phyloP scores from a whole-genome alignment of 768 basidiomycete species.

The Hortiboletus flavorubellus region DNA sequence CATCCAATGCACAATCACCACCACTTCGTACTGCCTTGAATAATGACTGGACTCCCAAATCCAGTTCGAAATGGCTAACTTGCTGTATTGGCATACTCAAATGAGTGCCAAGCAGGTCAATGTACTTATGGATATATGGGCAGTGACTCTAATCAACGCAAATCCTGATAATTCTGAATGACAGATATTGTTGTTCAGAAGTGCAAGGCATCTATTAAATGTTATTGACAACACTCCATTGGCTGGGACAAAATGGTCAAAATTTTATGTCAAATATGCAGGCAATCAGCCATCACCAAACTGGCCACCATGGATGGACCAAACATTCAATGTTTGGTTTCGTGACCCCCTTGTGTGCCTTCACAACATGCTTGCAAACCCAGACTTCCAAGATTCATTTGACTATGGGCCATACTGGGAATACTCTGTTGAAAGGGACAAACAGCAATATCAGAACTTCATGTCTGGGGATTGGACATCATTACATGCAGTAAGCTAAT shows the following conservation, averaged over 20 bases:
- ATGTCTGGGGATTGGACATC: constrained; percentile 17
- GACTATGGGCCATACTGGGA: no score
- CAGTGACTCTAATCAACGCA: neutral
- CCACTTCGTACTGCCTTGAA: neutral
- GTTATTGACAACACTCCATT: no score
- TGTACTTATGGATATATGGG: constrained; percentile 21
- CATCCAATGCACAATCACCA: neutral
- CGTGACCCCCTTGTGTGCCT: no score
- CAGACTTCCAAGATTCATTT: no score
- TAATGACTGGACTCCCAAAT: constrained; percentile 24
- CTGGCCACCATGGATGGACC: no score
- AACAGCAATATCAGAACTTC: constrained; percentile 1
- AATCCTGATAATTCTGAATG: neutral
- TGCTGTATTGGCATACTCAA: constrained; percentile 18
- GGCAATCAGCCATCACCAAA: no score
- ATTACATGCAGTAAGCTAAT: constrained; percentile 1
- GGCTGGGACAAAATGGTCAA: no score
- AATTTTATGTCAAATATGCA: no score
- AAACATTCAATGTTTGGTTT: no score
- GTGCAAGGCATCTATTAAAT: neutral
- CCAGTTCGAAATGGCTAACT: no score
- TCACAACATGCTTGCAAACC: no score
- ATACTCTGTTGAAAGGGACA: neutral
- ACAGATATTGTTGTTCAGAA: neutral
- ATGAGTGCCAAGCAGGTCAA: constrained; percentile 22